Conservation (phyloP, 148 eudicot genomes). For the Vaccinium darrowii region DNA sequence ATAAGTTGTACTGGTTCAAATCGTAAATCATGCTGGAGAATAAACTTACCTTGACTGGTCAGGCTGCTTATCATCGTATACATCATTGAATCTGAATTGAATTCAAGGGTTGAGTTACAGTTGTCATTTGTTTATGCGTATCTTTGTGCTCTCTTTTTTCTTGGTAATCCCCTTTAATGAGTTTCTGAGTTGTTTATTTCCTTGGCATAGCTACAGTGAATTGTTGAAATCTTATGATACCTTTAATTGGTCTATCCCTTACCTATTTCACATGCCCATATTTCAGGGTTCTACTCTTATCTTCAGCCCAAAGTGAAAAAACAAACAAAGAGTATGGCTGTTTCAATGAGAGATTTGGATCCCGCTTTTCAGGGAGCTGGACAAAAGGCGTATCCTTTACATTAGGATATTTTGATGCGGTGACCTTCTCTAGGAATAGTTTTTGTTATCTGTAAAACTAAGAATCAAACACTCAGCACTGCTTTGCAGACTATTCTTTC, state of each 20-base stretch:
- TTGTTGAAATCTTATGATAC: conserved; percentile 18
- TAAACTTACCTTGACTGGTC: not conserved
- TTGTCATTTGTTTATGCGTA: not conserved
- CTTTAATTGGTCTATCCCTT: conserved; percentile 10
- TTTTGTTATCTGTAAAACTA: not conserved
- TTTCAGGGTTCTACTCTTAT: conserved; percentile 28
- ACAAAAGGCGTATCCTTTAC: conserved; percentile 95
- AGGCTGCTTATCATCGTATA: not conserved
- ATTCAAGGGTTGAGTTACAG: not conserved
- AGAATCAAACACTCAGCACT: conserved; percentile 2
- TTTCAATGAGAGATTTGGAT: conserved; percentile 85
- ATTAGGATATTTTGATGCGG: not conserved
- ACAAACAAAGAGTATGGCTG: conserved; percentile 53
- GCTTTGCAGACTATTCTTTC: not conserved
- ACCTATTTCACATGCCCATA: conserved; percentile 12
- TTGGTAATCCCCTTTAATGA: not conserved
- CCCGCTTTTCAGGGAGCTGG: conserved; percentile 93
- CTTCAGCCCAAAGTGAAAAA: conserved; percentile 15
- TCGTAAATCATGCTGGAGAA: not conserved
- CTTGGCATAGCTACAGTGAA: not conserved
- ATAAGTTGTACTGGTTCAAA: not conserved
- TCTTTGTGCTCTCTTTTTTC: conserved; percentile 16
- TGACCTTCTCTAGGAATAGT: not conserved
- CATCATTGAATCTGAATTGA: not conserved
- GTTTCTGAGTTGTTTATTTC: not conserved